phyloP scores from a whole-genome alignment of 768 basidiomycete species.

The Hortiboletus flavorubellus region DNA sequence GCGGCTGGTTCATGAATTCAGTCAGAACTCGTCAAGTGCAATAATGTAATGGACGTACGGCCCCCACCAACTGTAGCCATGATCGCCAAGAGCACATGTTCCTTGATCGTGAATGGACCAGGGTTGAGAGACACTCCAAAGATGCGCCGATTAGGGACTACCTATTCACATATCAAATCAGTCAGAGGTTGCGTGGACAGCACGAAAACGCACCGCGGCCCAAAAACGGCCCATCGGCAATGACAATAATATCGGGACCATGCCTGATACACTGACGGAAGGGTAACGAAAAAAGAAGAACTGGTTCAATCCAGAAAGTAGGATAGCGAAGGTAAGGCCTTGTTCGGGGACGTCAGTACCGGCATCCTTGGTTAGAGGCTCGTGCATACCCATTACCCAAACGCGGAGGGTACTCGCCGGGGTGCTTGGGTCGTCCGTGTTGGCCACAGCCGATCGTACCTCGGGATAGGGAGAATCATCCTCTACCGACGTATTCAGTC shows the following conservation, averaged over 20 bases:
- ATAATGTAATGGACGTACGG: conserved; percentile 16
- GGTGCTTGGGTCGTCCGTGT: conserved; percentile 66
- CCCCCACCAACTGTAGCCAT: conserved; percentile 52
- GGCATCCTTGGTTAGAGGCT: fast-evolving
- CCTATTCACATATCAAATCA: conserved; percentile 16
- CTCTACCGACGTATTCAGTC: conserved; percentile 31
- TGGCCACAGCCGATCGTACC: conserved; percentile 72
- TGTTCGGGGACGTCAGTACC: neutral
- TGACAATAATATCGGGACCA: conserved; percentile 68
- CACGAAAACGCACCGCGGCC: conserved; percentile 38
- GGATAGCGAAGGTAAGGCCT: conserved; percentile 46
- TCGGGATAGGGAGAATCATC: conserved; percentile 88
- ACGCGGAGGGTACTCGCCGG: conserved; percentile 57
- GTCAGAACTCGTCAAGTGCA: neutral
- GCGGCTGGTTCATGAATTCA: conserved; percentile 30
- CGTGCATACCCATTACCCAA: conserved; percentile 49
- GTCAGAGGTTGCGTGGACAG: neutral
- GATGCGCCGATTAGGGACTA: conserved; percentile 49
- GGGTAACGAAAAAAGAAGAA: conserved; percentile 77
- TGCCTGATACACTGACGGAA: conserved; percentile 35
- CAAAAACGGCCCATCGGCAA: conserved; percentile 68
- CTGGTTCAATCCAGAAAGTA: conserved; percentile 74
- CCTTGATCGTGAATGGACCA: conserved; percentile 76
- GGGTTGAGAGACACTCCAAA: conserved; percentile 67
- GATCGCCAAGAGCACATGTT: conserved; percentile 64